A percentile compares a stretch with the other conserved stretches of the same genome.
These are phyloP conservation scores for Borovskyia barvae DNA, from an alignment of 208 protist genomes.

Conservation along the genomic window DNA sequence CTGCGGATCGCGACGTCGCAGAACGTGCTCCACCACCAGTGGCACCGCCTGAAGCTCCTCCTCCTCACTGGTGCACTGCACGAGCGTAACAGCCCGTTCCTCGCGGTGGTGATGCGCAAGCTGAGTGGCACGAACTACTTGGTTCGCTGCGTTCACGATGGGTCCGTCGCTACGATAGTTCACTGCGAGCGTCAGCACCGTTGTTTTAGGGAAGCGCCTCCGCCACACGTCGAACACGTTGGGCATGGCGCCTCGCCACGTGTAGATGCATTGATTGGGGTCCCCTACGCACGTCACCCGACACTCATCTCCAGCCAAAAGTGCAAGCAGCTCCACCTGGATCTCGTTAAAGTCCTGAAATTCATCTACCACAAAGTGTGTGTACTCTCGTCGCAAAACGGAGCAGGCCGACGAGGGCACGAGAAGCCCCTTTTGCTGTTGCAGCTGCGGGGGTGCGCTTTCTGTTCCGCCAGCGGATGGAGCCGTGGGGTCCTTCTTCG, in stretches of 20 bases:
- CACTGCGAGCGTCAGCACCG: slow-evolving; percentile 40
- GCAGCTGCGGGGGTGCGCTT: not conserved
- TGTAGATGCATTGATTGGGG: slow-evolving; percentile 90
- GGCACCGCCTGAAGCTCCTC: slow-evolving; percentile 46
- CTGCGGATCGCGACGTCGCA: slow-evolving; percentile 34
- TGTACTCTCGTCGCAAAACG: slow-evolving; percentile 49
- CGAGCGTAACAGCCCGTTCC: slow-evolving; percentile 28
- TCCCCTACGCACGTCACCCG: slow-evolving; percentile 88
- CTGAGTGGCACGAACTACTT: slow-evolving; percentile 43
- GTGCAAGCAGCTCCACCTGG: slow-evolving; percentile 80
- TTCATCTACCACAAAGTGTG: slow-evolving; percentile 88
- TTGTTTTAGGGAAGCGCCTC: slow-evolving; percentile 65
- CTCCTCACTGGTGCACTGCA: slow-evolving; percentile 32
- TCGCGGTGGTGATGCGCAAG: slow-evolving; percentile 36
- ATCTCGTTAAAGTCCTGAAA: slow-evolving; percentile 90
- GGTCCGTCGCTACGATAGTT: slow-evolving; percentile 82
- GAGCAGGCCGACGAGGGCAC: slow-evolving; percentile 32
- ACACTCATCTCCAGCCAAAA: slow-evolving; percentile 74
- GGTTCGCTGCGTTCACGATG: slow-evolving; percentile 72
- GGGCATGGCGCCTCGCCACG: slow-evolving; percentile 77
- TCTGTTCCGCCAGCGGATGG: not conserved
- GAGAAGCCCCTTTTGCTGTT: not conserved
- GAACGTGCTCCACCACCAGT: slow-evolving; percentile 39
- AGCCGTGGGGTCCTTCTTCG: no score
- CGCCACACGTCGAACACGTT: slow-evolving; percentile 69